phyloP scores from a whole-genome alignment of 2,329 filamentous ascomycete genomes.

The Arthroderma sp. region DNA sequence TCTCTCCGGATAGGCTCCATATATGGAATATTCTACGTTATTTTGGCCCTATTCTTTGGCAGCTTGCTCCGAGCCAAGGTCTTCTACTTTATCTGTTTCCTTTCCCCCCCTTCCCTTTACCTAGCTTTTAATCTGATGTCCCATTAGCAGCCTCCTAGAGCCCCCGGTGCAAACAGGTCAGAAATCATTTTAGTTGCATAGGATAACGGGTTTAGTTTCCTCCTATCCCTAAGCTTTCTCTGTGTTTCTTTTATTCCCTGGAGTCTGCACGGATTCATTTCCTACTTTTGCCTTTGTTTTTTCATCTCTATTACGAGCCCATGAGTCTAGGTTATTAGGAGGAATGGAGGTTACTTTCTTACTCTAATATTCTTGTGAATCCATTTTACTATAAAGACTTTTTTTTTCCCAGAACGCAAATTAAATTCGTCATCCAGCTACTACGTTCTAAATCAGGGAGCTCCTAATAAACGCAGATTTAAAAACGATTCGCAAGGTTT shows the following conservation, averaged over 20 bases:
- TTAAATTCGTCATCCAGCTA: background rate
- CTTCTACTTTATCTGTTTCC: background rate
- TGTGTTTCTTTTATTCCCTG: background rate
- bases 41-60: background rate
- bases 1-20: background rate
- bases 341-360: background rate
- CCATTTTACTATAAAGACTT: background rate
- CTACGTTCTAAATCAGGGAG: background rate
- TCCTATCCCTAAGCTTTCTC: background rate
- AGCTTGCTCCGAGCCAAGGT: background rate
- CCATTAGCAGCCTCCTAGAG: background rate
- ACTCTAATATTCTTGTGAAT: background rate
- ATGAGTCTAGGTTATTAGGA: background rate
- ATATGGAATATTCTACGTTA: background rate
- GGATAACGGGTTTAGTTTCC: background rate
- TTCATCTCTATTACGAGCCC: background rate
- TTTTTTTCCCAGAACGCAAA: background rate
- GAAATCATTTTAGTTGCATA: background rate
- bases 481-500: background rate
- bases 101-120: background rate
- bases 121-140: background rate
- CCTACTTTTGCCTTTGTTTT: background rate
- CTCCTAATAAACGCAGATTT: background rate
- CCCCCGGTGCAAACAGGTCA: background rate
- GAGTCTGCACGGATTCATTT: background rate